Evolutionary conservation across 1,139 yeast genomes (phyloP).

Genomic region (Hansenula sp.): DNA sequence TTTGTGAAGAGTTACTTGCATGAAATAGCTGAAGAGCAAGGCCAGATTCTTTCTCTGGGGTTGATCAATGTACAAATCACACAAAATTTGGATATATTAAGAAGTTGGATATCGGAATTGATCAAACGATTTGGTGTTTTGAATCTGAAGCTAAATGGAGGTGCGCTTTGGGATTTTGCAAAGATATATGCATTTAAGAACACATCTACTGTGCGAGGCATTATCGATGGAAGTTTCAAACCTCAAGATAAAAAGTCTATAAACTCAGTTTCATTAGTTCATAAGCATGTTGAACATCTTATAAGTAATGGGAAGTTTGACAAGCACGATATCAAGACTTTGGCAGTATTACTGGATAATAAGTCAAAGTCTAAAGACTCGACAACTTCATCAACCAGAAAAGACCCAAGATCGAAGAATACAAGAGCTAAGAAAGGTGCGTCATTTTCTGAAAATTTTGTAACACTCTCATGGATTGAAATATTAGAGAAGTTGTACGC

Average conservation of each 20-base stretch:
- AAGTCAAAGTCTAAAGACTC: neutral
- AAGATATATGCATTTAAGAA: conserved; percentile 47
- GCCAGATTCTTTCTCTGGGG: conserved; percentile 61
- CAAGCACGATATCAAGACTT: conserved; percentile 34
- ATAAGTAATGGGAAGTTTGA: conserved; percentile 42
- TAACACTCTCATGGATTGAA: conserved; percentile 52
- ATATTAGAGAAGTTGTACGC: conserved; percentile 51
- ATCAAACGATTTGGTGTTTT: conserved; percentile 50
- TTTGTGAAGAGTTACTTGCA: conserved; percentile 53
- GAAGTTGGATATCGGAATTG: conserved; percentile 47
- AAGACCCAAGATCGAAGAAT: neutral
- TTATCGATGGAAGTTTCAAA: conserved; percentile 43
- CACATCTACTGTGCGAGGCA: conserved; percentile 40
- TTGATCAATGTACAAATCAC: conserved; percentile 64
- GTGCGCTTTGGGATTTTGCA: conserved; percentile 58
- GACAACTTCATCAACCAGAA: neutral
- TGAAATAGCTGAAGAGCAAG: conserved; percentile 58
- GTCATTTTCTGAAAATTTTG: conserved; percentile 50
- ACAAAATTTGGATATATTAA: conserved; percentile 43
- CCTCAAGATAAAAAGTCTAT: conserved; percentile 20
- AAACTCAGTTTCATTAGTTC: conserved; percentile 14
- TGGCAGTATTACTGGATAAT: conserved; percentile 30
- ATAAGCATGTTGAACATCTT: conserved; percentile 34
- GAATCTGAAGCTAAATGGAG: conserved; percentile 52
- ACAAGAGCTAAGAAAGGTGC: conserved; percentile 6